Conservation (phyloP, 306 rosid genomes). For the Quercus variabilis region DNA sequence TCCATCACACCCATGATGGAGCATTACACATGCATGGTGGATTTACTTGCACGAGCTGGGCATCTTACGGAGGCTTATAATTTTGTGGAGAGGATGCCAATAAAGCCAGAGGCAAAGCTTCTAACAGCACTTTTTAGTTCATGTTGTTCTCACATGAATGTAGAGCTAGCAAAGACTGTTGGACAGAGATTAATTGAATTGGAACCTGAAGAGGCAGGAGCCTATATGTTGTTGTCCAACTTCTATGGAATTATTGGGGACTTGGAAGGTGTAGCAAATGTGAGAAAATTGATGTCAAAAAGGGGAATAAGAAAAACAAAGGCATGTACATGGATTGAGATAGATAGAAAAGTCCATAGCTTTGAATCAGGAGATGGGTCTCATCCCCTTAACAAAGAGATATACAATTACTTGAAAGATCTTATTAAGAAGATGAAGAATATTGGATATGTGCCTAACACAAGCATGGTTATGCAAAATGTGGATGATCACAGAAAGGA, state of each 20-base stretch:
- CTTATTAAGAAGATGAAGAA: constrained; percentile 18
- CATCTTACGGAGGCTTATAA: constrained; percentile 17
- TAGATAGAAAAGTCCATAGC: constrained; percentile 22
- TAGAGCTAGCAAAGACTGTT: constrained; percentile 18
- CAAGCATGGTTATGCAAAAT: constrained; percentile 30
- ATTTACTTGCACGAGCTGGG: constrained; percentile 28
- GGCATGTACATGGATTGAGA: constrained; percentile 34
- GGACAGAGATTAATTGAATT: constrained; percentile 17
- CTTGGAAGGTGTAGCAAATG: constrained; percentile 20
- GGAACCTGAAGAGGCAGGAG: constrained; percentile 33
- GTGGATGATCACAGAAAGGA: constrained; percentile 19
- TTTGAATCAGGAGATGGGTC: constrained; percentile 31
- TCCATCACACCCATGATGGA: constrained; percentile 28
- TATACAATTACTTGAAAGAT: constrained; percentile 5
- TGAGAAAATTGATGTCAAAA: constrained; percentile 25
- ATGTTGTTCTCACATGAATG: constrained; percentile 19
- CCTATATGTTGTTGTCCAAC: constrained; percentile 35
- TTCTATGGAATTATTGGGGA: constrained; percentile 35
- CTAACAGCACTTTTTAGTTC: constrained; percentile 29
- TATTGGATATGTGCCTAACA: constrained; percentile 26
- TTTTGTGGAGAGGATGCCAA: constrained; percentile 28
- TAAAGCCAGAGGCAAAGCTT: constrained; percentile 24
- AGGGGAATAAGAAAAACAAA: constrained; percentile 25
- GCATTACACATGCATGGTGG: constrained; percentile 42
- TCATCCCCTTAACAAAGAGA: constrained; percentile 21